These are phyloP conservation scores for Xylaria arbuscula DNA, from an alignment of 2,329 filamentous ascomycete species.

Conservation along the genomic window DNA sequence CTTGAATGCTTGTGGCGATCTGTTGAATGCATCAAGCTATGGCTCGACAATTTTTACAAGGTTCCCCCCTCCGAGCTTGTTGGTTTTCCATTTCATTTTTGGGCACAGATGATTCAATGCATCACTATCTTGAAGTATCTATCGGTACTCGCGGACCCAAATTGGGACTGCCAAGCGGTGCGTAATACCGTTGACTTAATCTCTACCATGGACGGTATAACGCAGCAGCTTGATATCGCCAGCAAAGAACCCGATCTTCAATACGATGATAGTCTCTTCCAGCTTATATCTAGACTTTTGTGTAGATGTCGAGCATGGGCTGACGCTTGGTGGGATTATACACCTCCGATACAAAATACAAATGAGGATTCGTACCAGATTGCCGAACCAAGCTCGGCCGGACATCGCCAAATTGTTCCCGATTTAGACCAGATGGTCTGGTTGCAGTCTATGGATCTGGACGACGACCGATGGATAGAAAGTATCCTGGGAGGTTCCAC, in stretches of 20 bases:
- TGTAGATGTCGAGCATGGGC: conserved; percentile 21
- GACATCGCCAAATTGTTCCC: conserved; percentile 1
- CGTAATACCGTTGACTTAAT: conserved; percentile 49
- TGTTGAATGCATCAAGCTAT: conserved; percentile 50
- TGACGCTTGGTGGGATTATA: background rate
- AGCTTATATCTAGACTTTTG: conserved; percentile 21
- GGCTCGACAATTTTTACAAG: conserved; percentile 49
- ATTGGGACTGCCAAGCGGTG: conserved; percentile 53
- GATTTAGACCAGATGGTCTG: conserved; percentile 24
- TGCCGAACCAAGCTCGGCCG: background rate
- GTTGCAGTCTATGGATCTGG: conserved; percentile 28
- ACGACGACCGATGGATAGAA: conserved; percentile 24
- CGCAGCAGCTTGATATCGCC: conserved; percentile 45
- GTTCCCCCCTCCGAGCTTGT: conserved; percentile 44
- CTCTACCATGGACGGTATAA: conserved; percentile 48
- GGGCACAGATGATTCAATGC: conserved; percentile 52
- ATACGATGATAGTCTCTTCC: conserved; percentile 45
- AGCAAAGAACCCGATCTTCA: conserved; percentile 47
- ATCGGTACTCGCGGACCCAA: conserved; percentile 52
- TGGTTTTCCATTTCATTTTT: conserved; percentile 52
- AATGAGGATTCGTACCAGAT: conserved; percentile 5
- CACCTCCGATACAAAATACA: background rate
- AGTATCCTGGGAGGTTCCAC: conserved; percentile 9
- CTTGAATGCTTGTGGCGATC: conserved; percentile 52
- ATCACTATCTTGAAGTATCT: conserved; percentile 53